phyloP scores from a whole-genome alignment of 164 flowering plant genomes.

The Malania oleifera region DNA sequence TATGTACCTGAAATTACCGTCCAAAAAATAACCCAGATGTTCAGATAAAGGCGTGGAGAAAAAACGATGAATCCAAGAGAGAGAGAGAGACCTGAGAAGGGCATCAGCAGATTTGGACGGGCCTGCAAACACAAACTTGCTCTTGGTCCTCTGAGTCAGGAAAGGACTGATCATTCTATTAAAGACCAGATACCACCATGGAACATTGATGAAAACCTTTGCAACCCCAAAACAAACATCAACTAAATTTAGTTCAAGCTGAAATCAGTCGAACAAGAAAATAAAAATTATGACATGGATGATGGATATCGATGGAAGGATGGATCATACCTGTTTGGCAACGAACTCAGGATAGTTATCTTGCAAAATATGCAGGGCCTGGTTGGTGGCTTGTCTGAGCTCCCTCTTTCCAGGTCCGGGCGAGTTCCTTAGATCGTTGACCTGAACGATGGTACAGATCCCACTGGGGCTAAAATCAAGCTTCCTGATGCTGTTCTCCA shows the following conservation, averaged over 20 bases:
- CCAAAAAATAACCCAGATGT: not conserved
- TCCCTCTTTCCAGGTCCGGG: conserved; percentile 43
- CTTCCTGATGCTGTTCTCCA: conserved; percentile 54
- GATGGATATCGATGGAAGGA: too few relatives aligned
- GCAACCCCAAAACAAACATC: not conserved
- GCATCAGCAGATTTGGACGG: conserved; percentile 41
- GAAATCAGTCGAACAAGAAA: conserved; percentile 3
- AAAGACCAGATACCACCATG: conserved; percentile 59
- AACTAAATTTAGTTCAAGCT: conserved; percentile 1
- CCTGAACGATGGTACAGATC: conserved; percentile 37
- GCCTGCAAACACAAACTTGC: conserved; percentile 51
- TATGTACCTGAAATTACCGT: conserved; percentile 34
- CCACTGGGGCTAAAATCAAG: conserved; percentile 49
- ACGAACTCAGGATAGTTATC: conserved; percentile 64
- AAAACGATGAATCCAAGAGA: not conserved
- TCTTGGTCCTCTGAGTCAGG: conserved; percentile 49
- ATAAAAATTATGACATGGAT: not conserved
- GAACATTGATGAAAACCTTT: conserved; percentile 55
- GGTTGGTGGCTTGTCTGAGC: conserved; percentile 41
- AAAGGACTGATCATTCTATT: conserved; percentile 48
- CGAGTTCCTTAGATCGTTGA: conserved; percentile 46
- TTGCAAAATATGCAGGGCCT: conserved; percentile 44
- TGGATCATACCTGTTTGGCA: conserved; percentile 52
- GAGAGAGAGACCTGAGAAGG: conserved; percentile 36
- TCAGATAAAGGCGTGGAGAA: not conserved